Percentiles rank a stretch among this genome's conserved stretches.
These are phyloP conservation scores for Pyrus hybrid DNA, from an alignment of 331 rosid genomes.

Conservation along the genomic window DNA sequence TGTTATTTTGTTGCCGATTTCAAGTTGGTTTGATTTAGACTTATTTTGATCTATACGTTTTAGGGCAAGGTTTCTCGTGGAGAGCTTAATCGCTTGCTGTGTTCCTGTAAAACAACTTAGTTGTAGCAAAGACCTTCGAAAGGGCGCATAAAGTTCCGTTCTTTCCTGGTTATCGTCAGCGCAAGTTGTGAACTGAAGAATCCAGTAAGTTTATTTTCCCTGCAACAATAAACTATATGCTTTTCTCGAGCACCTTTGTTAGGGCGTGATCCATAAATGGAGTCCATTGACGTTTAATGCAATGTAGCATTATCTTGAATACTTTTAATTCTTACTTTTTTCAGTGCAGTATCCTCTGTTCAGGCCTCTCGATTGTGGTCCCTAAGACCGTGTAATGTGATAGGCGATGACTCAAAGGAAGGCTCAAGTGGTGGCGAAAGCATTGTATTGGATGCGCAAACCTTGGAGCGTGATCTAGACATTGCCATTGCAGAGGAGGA, in stretches of 20 bases:
- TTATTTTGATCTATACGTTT: not conserved
- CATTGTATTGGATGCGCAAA: constrained; percentile 42
- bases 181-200: constrained; percentile 22
- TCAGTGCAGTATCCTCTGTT: constrained; percentile 14
- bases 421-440: constrained; percentile 36
- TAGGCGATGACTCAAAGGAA: constrained; percentile 46
- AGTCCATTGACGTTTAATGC: not conserved
- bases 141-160: constrained; percentile 10
- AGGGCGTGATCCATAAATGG: not conserved
- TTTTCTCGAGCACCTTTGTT: not conserved
- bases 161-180: constrained; percentile 13
- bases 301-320: not conserved
- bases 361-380: constrained; percentile 20
- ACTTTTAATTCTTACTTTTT: not conserved
- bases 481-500: constrained; percentile 74
- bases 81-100: constrained; percentile 23
- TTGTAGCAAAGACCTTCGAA: constrained; percentile 19
- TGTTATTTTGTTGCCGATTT: not conserved
- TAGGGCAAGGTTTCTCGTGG: constrained; percentile 37
- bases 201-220: constrained; percentile 35
- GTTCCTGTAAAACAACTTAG: constrained; percentile 19
- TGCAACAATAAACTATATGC: not conserved
- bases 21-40: not conserved
- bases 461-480: constrained; percentile 57
- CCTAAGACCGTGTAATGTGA: constrained; percentile 27